These are phyloP conservation scores for Naganishia vishniacii DNA, from an alignment of 768 basidiomycete genomes.

Conservation along the genomic window DNA sequence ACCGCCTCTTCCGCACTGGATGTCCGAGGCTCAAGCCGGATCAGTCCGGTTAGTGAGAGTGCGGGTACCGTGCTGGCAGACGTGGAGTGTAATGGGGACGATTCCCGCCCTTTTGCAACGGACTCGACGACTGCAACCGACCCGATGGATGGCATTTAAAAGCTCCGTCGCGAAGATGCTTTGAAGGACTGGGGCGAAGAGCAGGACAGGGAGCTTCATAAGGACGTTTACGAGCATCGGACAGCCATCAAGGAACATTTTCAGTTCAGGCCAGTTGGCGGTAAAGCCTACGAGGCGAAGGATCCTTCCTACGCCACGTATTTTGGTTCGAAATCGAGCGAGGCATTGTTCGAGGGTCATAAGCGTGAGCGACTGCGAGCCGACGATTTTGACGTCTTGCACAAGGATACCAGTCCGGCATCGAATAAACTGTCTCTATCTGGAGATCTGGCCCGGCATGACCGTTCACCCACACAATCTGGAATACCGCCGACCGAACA, in stretches of 20 bases:
- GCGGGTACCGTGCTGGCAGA: background rate
- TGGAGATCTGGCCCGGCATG: too few relatives aligned
- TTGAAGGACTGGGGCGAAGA: constrained; percentile 3
- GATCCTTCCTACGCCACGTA: background rate
- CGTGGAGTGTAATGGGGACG: background rate
- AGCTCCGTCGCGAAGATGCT: background rate
- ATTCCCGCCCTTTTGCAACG: background rate
- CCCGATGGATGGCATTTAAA: background rate
- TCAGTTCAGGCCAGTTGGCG: background rate
- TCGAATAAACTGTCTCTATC: too few relatives aligned
- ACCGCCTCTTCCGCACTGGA: too few relatives aligned
- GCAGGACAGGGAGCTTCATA: background rate
- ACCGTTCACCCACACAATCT: too few relatives aligned
- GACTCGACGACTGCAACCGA: background rate
- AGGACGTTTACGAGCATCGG: background rate
- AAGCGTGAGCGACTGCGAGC: constrained; percentile 1
- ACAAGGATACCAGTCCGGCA: background rate
- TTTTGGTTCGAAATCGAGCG: background rate
- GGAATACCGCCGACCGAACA: background rate
- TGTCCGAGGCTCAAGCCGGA: background rate
- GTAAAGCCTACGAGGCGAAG: background rate
- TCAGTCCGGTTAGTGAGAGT: constrained; percentile 2
- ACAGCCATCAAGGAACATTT: constrained; percentile 1
- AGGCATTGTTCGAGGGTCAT: background rate
- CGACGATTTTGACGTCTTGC: constrained; percentile 4